Base-by-base conservation (phyloP, 2,329 filamentous ascomycete species). In the Ophiostoma australiae region DNA sequence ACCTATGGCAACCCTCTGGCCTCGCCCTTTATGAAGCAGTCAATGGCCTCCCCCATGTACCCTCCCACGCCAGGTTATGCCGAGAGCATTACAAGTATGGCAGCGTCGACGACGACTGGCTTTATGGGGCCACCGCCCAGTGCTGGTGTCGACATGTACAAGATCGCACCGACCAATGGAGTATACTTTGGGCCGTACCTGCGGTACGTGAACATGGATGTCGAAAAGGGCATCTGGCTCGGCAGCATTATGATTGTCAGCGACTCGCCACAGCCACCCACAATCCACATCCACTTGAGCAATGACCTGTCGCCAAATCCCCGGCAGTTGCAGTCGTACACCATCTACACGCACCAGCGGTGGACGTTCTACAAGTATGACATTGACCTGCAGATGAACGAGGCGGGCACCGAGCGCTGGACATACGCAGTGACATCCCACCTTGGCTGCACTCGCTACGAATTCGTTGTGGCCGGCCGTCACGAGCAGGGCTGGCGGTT, bases 291-390 rank as follows among this genome's bases (percentile, higher is more conserved):
- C 72, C 95, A 99, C 78, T 88, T 94, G 75, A 97, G 93, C 77
- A 82, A 89, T 55, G 95, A 99, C 78, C 83, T 99, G 37, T 97
- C 93, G 5, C 94, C 95, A 0, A 98, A 97, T 76, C 95, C 93
- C 20, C 87, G 92, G 65, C 94, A 98, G 79, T 83, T 98, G 20
- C 90, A 92, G 73, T 88, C 93, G 3, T 89, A 90, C 75, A 88
- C 89, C 17, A 97, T 99, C 72, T 91, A 90, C 75, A 91, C 90
- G 0, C 95, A 99, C 79, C 94, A 97, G 78, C 86, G 93, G 73
- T 99, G 94, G 94, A 90, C 90, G 15, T 99, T 99, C 79, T 97
- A 96, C 81, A 92, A 94, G 77, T 99, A 99, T 77, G 93, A 97
- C 73, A 80, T 98, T 71, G 92, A 97, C 73, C 80, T 99, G 67